Evolutionary conservation across 495 filamentous ascomycete species (phyloP).

Genomic region (Rhizodiscina lignyota): DNA sequence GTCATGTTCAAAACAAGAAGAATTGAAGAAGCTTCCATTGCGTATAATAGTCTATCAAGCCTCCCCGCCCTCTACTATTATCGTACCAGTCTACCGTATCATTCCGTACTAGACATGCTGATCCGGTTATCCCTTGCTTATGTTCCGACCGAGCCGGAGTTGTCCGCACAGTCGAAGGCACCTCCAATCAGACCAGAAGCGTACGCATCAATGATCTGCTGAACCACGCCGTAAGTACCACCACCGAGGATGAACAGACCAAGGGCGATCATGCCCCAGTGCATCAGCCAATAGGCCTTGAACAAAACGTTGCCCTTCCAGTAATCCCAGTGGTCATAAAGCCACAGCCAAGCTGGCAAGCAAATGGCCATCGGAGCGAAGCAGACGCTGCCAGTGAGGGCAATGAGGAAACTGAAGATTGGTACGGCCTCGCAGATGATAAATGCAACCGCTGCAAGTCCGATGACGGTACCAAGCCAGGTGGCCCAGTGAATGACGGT

Average conservation of each 20-base stretch:
- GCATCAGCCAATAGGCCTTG: constrained; percentile 11
- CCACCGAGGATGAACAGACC: constrained; percentile 19
- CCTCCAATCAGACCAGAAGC: constrained; percentile 13
- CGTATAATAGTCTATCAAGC: too few species aligned
- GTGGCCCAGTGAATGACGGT: constrained; percentile 30
- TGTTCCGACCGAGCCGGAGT: constrained; percentile 10
- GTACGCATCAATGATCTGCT: constrained; percentile 22
- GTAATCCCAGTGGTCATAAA: constrained; percentile 26
- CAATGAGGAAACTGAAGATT: constrained; percentile 48
- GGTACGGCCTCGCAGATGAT: constrained; percentile 58
- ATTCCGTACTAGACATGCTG: too few species aligned
- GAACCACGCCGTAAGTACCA: constrained; percentile 21
- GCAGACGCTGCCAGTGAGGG: constrained; percentile 3
- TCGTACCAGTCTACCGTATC: too few species aligned
- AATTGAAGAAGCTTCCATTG: too few species aligned
- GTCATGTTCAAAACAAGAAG: too few species aligned
- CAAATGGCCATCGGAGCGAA: constrained; percentile 16
- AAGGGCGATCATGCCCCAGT: constrained; percentile 15
- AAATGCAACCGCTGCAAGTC: constrained; percentile 50
- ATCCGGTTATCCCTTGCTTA: too few species aligned
- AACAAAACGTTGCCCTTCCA: constrained; percentile 13
- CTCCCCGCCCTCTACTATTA: too few species aligned
- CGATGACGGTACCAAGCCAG: constrained; percentile 43
- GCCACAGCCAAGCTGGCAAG: constrained; percentile 30
- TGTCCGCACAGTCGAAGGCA: constrained; percentile 11